Evolutionary conservation across 2,329 filamentous ascomycete species (phyloP), one percentile per base, ranked within the genome.

Genomic region (Penicillium sp.): DNA sequence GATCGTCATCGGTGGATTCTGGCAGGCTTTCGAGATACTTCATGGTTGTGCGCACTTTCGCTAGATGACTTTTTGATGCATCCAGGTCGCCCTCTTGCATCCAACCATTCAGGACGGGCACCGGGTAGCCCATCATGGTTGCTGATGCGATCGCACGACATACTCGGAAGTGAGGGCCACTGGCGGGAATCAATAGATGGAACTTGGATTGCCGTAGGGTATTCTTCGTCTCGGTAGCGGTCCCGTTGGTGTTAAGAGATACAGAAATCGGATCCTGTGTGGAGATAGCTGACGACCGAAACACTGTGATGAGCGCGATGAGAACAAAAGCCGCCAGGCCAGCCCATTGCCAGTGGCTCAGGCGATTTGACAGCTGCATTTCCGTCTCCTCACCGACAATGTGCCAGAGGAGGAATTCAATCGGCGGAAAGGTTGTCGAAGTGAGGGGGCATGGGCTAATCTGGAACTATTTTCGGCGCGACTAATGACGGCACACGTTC

Each of bases 11-110:
- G 17, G 51, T 49, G 7, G 48, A 45, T 15, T 52, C 7, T 3
- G 51, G 41, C 4, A 57, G 26, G 10, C 26, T 45, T 8, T 57
- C 39, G n/a, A 57, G 34, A 21, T 57, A 57, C 8, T 48, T 42
- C 51, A 57, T 32, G 3, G 54, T 52, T 13, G 49, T 57, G 51
- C 51, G 55, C 7, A 57, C 55, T 46, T 57, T 57, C 12, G 55
- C 55, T 4, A 57, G 26, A 36, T 57, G 55, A 9, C 51, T 54
- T 21, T 52, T 49, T 3, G 48, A 47, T 1, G 55, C 55, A 44
- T 57, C 55, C 37, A 57, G 17, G 4, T 52, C 55, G 2, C 52
- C 55, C 24, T 54, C 39, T 20, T 57, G 49, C 18, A 41, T 52
- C 55, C 55, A 57, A 21, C 55, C 55, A 29, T 55, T 57, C n/a